A percentile compares a stretch with the other conserved stretches of the same genome.
phyloP scores from a whole-genome alignment of 495 filamentous ascomycete species.

The Xanthoparmelia taractica region DNA sequence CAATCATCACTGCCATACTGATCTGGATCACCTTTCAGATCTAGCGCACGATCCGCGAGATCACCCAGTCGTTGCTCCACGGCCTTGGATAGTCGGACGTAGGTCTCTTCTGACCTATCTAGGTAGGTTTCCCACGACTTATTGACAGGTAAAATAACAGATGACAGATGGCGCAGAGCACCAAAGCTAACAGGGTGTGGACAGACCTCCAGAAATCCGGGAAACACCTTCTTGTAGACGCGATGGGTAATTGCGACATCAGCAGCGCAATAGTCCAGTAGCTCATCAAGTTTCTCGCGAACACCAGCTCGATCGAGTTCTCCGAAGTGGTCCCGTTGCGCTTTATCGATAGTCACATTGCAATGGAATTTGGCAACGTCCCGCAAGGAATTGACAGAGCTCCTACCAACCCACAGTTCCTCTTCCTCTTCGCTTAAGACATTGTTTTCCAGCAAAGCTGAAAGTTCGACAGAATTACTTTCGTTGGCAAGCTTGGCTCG shows the following conservation, averaged over 20 bases:
- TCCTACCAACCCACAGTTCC: slow-evolving; percentile 89
- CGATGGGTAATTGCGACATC: slow-evolving; percentile 89
- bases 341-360: slow-evolving; percentile 85
- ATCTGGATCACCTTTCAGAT: slow-evolving; percentile 58
- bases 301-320: slow-evolving; percentile 67
- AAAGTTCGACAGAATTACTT: slow-evolving; percentile 60
- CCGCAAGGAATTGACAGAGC: slow-evolving; percentile 87
- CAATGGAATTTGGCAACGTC: slow-evolving; percentile 98
- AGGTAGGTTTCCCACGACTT: slow-evolving; percentile 81
- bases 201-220: slow-evolving; percentile 76
- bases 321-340: slow-evolving; percentile 77
- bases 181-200: slow-evolving; percentile 97
- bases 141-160: slow-evolving; percentile 86
- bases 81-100: slow-evolving; percentile 63
- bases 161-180: slow-evolving; percentile 81
- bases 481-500: slow-evolving; percentile 71
- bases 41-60: slow-evolving; percentile 67
- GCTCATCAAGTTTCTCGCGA: slow-evolving; percentile 59
- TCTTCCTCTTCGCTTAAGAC: slow-evolving; percentile 72
- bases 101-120: slow-evolving; percentile 72
- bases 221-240: slow-evolving; percentile 87
- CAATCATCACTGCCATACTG: slow-evolving; percentile 73
- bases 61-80: slow-evolving; percentile 65
- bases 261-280: slow-evolving; percentile 91
- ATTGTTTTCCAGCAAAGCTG: slow-evolving; percentile 59